Evolutionary conservation across 164 flowering plant species (phyloP).

Genomic region (Vitis cinerea): DNA sequence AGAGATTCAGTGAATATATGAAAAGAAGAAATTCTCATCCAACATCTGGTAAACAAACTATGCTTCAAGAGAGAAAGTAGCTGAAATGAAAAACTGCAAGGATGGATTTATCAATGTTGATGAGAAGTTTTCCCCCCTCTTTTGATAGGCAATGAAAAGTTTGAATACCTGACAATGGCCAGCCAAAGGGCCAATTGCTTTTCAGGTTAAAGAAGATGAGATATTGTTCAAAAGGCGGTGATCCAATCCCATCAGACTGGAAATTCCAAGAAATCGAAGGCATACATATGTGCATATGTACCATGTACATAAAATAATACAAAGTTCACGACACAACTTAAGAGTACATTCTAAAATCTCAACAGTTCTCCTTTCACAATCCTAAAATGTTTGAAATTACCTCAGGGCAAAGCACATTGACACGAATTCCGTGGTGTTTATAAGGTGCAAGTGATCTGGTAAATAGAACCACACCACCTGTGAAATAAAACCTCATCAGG

Average conservation of each 20-base stretch:
- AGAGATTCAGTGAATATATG: too few species aligned
- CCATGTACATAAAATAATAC: background rate
- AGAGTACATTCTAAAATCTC: background rate
- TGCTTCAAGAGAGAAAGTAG: too few species aligned
- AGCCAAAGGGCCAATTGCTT: background rate
- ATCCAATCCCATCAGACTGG: background rate
- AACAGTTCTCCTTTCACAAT: background rate
- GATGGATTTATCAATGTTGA: too few species aligned
- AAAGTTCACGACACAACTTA: too few species aligned
- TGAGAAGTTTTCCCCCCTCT: too few species aligned
- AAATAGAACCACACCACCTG: slow-evolving; percentile 92
- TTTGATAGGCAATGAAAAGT: too few species aligned
- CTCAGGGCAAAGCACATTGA: slow-evolving; percentile 96
- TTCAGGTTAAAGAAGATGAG: background rate
- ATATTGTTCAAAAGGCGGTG: background rate
- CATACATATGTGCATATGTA: background rate
- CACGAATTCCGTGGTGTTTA: slow-evolving; percentile 75
- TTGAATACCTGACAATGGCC: too few species aligned
- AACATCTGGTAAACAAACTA: too few species aligned
- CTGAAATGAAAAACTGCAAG: too few species aligned
- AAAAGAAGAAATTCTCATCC: too few species aligned
- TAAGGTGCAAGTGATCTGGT: slow-evolving; percentile 76
- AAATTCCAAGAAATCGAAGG: background rate
- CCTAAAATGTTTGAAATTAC: slow-evolving; percentile 33
- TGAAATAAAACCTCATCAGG: slow-evolving; percentile 9